A percentile compares a stretch with the other conserved stretches of the same genome.
These are phyloP conservation scores for Neurospora sp. DNA, from an alignment of 495 filamentous ascomycete genomes.

Conservation along the genomic window DNA sequence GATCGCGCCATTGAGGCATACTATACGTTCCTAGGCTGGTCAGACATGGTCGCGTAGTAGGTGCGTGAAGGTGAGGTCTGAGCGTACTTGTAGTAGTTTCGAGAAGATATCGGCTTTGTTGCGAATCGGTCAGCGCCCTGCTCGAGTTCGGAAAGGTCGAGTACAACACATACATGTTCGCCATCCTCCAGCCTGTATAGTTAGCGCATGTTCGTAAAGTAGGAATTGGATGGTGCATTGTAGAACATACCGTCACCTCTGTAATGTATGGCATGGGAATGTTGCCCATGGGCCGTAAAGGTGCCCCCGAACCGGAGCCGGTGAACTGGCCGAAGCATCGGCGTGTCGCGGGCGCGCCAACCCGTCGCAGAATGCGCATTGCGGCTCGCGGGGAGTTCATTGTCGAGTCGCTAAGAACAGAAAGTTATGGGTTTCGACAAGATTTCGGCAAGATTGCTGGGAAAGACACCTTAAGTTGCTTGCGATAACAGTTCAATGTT, in stretches of 20 bases:
- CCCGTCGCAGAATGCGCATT: constrained; percentile 20
- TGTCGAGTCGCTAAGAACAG: too few relatives aligned
- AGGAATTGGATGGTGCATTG: neutral
- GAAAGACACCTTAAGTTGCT: neutral
- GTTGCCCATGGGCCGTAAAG: constrained; percentile 36
- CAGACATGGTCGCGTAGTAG: constrained; percentile 4
- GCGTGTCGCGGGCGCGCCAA: constrained; percentile 14
- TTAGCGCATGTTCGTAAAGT: constrained; percentile 24
- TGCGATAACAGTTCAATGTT: neutral
- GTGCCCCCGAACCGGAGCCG: constrained; percentile 2
- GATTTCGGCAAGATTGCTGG: neutral
- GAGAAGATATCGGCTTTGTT: constrained; percentile 74
- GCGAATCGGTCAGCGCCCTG: constrained; percentile 13
- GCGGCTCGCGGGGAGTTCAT: constrained; percentile 25
- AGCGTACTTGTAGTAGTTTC: constrained; percentile 57
- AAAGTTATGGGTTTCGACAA: too few relatives aligned
- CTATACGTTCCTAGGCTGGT: constrained; percentile 67
- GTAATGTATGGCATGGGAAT: constrained; percentile 67
- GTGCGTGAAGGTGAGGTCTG: neutral
- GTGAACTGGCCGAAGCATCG: constrained; percentile 31
- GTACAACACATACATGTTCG: constrained; percentile 59
- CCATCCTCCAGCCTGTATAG: constrained; percentile 71
- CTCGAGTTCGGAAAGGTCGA: constrained; percentile 12
- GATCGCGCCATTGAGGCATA: constrained; percentile 88
- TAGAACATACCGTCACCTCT: constrained; percentile 63